Percentiles rank a stretch among this genome's conserved stretches.
Evolutionary conservation across 1,284 basidiomycete genomes (phyloP).

Genomic region (Cystobasidium pallidum): DNA sequence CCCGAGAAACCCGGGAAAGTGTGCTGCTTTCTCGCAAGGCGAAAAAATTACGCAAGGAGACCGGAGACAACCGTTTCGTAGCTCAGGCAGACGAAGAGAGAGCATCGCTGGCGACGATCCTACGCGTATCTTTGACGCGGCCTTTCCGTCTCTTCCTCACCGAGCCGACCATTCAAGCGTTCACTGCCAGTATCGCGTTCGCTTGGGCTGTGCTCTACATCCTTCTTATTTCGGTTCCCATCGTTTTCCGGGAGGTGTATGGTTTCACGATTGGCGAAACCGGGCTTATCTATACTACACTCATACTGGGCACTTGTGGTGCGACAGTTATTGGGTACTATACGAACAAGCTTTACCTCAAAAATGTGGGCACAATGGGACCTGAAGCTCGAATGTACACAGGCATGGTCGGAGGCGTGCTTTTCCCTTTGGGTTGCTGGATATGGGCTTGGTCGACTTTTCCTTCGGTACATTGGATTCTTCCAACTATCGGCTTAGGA

Average conservation of each 20-base stretch:
- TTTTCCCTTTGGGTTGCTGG: slow-evolving; percentile 54
- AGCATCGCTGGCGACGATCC: slow-evolving; percentile 52
- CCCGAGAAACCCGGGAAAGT: slow-evolving; percentile 49
- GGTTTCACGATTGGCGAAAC: slow-evolving; percentile 44
- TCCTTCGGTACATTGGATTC: slow-evolving; percentile 48
- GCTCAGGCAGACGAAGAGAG: slow-evolving; percentile 55
- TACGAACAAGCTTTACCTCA: slow-evolving; percentile 47
- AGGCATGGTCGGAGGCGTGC: slow-evolving; percentile 68
- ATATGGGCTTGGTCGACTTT: slow-evolving; percentile 49
- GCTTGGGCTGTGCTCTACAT: slow-evolving; percentile 41
- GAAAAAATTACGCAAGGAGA: slow-evolving; percentile 47
- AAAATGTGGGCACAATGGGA: slow-evolving; percentile 62
- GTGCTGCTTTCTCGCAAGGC: slow-evolving; percentile 52
- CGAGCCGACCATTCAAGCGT: slow-evolving; percentile 50
- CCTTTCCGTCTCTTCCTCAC: slow-evolving; percentile 52
- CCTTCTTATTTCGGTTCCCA: slow-evolving; percentile 35
- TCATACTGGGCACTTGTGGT: slow-evolving; percentile 45
- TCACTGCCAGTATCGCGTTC: slow-evolving; percentile 44
- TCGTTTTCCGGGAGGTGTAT: slow-evolving; percentile 31
- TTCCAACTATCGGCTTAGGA: slow-evolving; percentile 52
- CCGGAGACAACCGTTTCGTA: slow-evolving; percentile 54
- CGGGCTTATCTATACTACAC: slow-evolving; percentile 45
- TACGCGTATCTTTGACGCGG: slow-evolving; percentile 53
- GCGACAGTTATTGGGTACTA: slow-evolving; percentile 43
- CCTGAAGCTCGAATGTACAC: slow-evolving; percentile 74